These are phyloP conservation scores for Allium cepa DNA, from an alignment of 106 monocot species.

Conservation along the genomic window DNA sequence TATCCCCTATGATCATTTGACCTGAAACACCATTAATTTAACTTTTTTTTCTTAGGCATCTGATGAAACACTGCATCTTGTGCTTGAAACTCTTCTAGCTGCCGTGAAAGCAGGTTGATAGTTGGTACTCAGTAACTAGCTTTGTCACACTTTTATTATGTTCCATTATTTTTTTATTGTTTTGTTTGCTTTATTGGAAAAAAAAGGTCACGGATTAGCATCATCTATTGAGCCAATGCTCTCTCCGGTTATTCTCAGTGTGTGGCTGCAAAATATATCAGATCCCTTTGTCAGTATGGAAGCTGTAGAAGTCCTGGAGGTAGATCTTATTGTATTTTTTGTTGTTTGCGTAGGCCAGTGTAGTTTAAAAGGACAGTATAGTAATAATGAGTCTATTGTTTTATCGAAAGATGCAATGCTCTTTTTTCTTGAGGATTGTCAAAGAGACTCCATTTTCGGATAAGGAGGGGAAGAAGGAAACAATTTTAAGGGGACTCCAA, in stretches of 20 bases:
- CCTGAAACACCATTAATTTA: not conserved
- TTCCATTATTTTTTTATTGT: not conserved
- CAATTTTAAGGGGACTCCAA: too few species aligned
- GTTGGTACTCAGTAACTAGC: conserved; percentile 18
- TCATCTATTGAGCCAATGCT: conserved; percentile 60
- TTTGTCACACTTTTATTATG: not conserved
- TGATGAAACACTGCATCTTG: conserved; percentile 95
- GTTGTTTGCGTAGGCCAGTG: too few species aligned
- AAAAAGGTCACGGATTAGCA: conserved; percentile 54
- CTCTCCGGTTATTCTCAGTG: conserved; percentile 80
- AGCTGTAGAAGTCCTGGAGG: conserved; percentile 94
- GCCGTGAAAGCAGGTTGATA: conserved; percentile 70
- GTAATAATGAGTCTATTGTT: too few species aligned
- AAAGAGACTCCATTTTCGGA: too few species aligned
- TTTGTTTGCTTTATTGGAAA: not conserved
- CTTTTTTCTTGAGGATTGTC: too few species aligned
- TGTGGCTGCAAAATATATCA: conserved; percentile 79
- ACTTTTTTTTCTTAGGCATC: conserved; percentile 53
- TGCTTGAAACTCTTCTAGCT: conserved; percentile 94
- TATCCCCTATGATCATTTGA: not conserved
- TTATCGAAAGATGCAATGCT: too few species aligned
- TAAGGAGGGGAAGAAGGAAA: too few species aligned
- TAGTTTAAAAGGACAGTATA: too few species aligned
- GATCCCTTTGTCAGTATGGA: conserved; percentile 95
- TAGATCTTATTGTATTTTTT: conserved; percentile 7